Evolutionary conservation across 1,284 basidiomycete species (phyloP).

Genomic region (Austroboletus novae-zelandiae): DNA sequence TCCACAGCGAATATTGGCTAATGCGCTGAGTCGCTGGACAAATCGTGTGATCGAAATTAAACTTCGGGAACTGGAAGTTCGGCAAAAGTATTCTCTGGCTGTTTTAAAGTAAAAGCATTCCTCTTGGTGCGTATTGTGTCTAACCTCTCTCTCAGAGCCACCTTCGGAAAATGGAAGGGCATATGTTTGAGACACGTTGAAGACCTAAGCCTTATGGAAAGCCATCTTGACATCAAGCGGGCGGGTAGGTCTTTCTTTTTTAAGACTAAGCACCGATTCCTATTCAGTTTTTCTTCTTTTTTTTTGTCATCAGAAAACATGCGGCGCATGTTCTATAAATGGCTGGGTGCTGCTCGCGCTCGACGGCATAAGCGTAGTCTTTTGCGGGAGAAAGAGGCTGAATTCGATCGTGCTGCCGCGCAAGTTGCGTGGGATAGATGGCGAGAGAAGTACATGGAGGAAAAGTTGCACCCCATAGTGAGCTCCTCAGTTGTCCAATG

Average conservation of each 20-base stretch:
- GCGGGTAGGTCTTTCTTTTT: constrained; percentile 49
- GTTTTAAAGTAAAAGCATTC: constrained; percentile 44
- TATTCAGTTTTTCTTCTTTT: neutral
- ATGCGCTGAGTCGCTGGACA: constrained; percentile 59
- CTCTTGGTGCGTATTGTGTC: neutral
- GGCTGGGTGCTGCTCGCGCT: constrained; percentile 59
- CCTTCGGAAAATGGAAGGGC: constrained; percentile 67
- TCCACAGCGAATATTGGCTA: constrained; percentile 50
- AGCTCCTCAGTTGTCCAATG: constrained; percentile 21
- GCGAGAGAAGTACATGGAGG: constrained; percentile 65
- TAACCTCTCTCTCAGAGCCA: constrained; percentile 37
- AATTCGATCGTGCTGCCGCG: constrained; percentile 51
- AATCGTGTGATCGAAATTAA: constrained; percentile 71
- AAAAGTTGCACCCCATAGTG: constrained; percentile 62
- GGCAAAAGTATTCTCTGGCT: constrained; percentile 46
- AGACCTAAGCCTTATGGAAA: constrained; percentile 73
- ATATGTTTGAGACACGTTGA: constrained; percentile 61
- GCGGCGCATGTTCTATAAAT: constrained; percentile 65
- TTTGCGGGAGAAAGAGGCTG: constrained; percentile 60
- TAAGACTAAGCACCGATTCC: constrained; percentile 2
- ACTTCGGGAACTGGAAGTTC: constrained; percentile 62
- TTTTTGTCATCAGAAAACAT: constrained; percentile 50
- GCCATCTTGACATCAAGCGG: constrained; percentile 71
- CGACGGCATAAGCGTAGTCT: constrained; percentile 54
- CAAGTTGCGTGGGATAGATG: constrained; percentile 70